Evolutionary conservation across 2,329 filamentous ascomycete species (phyloP).

Genomic region (Fusarium pininemorale): DNA sequence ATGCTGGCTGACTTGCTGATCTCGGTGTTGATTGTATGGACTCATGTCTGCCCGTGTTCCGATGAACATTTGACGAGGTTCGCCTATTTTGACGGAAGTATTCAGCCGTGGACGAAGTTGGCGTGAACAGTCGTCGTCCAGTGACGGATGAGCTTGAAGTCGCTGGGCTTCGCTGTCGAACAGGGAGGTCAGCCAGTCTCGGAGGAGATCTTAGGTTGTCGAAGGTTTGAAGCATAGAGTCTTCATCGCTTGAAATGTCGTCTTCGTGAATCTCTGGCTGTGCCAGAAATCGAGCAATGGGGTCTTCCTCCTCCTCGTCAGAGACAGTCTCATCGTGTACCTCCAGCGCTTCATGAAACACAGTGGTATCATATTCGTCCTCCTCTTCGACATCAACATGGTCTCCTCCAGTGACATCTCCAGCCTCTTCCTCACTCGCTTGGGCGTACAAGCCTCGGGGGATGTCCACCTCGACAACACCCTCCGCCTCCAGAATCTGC

Average conservation of each 20-base stretch:
- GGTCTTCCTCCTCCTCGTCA: not conserved
- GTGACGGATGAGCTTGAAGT: conserved; percentile 20
- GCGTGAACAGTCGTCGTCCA: conserved; percentile 4
- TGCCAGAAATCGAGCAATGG: not conserved
- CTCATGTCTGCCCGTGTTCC: not conserved
- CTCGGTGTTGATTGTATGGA: not conserved
- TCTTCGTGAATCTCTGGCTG: conserved; percentile 5
- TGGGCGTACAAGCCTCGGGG: not conserved
- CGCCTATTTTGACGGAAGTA: not conserved
- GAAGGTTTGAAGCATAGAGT: not conserved
- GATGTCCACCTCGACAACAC: conserved; percentile 25
- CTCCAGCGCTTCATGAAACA: not conserved
- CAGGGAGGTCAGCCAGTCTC: conserved; percentile 3
- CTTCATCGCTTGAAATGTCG: not conserved
- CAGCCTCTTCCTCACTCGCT: not conserved
- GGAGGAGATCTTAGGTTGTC: not conserved
- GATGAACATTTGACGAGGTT: not conserved
- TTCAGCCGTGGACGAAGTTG: not conserved
- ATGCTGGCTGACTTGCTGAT: conserved; percentile 3
- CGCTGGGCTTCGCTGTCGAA: conserved; percentile 19
- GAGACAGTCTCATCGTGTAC: not conserved
- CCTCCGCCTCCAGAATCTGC: conserved; percentile 32
- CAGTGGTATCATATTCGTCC: not conserved
- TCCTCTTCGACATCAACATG: not conserved
- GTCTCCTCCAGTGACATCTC: not conserved